These are phyloP conservation scores for Vicia sativa DNA, from an alignment of 306 rosid genomes.

Conservation along the genomic window DNA sequence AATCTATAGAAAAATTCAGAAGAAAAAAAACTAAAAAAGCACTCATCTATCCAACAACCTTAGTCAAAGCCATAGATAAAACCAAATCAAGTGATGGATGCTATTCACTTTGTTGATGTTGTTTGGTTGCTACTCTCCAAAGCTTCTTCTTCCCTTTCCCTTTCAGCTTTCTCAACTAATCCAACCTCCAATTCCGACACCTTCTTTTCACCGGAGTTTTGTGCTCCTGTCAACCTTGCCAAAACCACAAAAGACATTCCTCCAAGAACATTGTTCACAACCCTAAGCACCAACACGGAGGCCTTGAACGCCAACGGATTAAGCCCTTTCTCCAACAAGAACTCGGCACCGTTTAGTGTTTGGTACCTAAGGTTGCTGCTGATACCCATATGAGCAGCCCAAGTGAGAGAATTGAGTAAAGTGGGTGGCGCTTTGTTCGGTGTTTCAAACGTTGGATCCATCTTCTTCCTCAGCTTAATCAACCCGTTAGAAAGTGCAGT, in stretches of 20 bases:
- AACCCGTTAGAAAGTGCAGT: conserved; percentile 74
- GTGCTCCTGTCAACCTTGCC: conserved; percentile 85
- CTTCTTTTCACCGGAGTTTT: conserved; percentile 49
- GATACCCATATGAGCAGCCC: conserved; percentile 89
- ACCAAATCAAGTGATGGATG: conserved; percentile 12
- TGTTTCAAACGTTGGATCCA: conserved; percentile 77
- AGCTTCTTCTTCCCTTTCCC: conserved; percentile 47
- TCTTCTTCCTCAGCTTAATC: conserved; percentile 67
- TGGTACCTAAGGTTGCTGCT: conserved; percentile 86
- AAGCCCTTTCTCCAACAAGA: conserved; percentile 65
- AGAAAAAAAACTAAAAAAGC: conserved; percentile 18
- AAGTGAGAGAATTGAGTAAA: conserved; percentile 68
- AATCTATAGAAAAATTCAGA: conserved; percentile 28
- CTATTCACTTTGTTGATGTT: conserved; percentile 62
- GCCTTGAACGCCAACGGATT: conserved; percentile 74
- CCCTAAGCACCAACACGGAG: conserved; percentile 76
- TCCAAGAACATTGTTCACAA: conserved; percentile 82
- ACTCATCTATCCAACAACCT: conserved; percentile 29
- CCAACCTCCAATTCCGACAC: conserved; percentile 38
- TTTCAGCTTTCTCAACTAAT: conserved; percentile 41
- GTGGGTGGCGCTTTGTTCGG: conserved; percentile 84
- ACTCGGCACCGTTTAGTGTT: conserved; percentile 72
- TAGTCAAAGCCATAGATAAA: conserved; percentile 27
- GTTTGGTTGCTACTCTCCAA: conserved; percentile 51
- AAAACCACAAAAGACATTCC: conserved; percentile 85